Percentiles rank a stretch among this genome's conserved stretches.
Evolutionary conservation across 108 stramenopile species (phyloP).

Genomic region (Nitzschia sp.): DNA sequence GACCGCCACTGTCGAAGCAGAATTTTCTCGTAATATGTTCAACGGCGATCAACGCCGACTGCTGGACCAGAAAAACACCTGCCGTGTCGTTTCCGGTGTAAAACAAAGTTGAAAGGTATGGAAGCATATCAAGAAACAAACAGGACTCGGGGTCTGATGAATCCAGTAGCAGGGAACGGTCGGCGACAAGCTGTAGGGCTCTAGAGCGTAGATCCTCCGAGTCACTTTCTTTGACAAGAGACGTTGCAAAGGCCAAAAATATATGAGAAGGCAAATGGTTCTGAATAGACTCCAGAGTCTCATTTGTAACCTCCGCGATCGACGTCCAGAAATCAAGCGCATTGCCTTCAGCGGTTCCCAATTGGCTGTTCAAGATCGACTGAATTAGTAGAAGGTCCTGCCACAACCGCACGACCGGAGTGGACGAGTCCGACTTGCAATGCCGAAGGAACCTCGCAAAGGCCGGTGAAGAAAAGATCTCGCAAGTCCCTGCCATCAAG

Average conservation of each 20-base stretch:
- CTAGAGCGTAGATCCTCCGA: conserved; percentile 60
- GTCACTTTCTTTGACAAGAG: conserved; percentile 58
- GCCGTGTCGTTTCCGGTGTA: conserved; percentile 10
- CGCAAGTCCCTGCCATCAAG: conserved; percentile 14
- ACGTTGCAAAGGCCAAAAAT: conserved; percentile 76
- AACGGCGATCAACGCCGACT: conserved; percentile 70
- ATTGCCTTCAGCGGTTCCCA: conserved; percentile 19
- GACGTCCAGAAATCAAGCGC: conserved; percentile 45
- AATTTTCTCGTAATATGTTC: conserved; percentile 47
- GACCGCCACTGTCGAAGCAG: conserved; percentile 2
- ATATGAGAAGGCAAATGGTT: conserved; percentile 66
- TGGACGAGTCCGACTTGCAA: conserved; percentile 7
- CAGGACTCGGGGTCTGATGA: conserved; percentile 57
- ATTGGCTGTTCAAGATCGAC: conserved; percentile 32
- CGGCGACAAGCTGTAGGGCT: conserved; percentile 63
- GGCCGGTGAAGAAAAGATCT: conserved; percentile 6
- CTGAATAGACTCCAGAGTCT: conserved; percentile 58
- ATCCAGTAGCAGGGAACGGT: conserved; percentile 51
- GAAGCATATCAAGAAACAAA: conserved; percentile 77
- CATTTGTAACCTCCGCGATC: conserved; percentile 41
- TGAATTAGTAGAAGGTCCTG: conserved; percentile 71
- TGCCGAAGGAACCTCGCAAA: conserved; percentile 13
- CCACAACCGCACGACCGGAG: conserved; percentile 46
- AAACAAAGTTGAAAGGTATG: conserved; percentile 49
- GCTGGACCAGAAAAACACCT: conserved; percentile 47